A percentile compares a stretch with the other conserved stretches of the same genome.
Conservation (phyloP, 2,329 filamentous ascomycete genomes). For the Tetracladium maxilliforme region DNA sequence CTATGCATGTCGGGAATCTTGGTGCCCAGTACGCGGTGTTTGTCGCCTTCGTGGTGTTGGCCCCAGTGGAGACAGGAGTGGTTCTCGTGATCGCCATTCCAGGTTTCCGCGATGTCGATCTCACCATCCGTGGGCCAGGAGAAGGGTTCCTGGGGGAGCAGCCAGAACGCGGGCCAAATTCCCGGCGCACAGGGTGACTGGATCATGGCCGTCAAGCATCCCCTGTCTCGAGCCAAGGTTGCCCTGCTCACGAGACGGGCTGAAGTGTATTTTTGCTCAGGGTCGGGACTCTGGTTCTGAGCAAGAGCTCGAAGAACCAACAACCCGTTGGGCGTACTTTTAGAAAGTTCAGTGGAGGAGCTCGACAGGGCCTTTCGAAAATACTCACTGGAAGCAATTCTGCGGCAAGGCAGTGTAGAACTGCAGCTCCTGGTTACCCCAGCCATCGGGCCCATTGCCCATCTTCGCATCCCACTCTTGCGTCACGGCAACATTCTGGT, state of each 20-base stretch:
- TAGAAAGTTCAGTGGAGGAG: too few species aligned
- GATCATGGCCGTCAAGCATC: constrained; percentile 35
- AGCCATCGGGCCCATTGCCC: constrained; percentile 39
- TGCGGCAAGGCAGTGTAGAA: constrained; percentile 32
- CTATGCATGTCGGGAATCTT: constrained; percentile 28
- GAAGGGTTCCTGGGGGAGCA: constrained; percentile 41
- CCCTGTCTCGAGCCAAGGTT: constrained; percentile 32
- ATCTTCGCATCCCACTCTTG: constrained; percentile 38
- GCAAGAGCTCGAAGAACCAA: constrained; percentile 32
- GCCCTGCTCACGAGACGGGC: constrained; percentile 38
- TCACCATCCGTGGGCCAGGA: constrained; percentile 44
- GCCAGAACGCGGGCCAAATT: constrained; percentile 49
- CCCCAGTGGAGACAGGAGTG: constrained; percentile 46
- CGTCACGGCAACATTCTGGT: constrained; percentile 26
- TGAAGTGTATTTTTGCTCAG: constrained; percentile 31
- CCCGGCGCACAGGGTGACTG: constrained; percentile 36
- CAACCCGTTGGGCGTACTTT: constrained; percentile 31
- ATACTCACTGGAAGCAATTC: constrained; percentile 44
- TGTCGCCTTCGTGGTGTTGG: constrained; percentile 33
- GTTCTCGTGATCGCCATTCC: constrained; percentile 41
- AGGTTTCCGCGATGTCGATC: constrained; percentile 45
- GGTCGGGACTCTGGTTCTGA: constrained; percentile 31
- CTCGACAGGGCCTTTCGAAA: too few species aligned
- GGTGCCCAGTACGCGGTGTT: constrained; percentile 39
- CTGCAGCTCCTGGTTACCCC: constrained; percentile 46